Evolutionary conservation across 2,329 filamentous ascomycete species (phyloP).

Genomic region (Fusarium avenaceum): DNA sequence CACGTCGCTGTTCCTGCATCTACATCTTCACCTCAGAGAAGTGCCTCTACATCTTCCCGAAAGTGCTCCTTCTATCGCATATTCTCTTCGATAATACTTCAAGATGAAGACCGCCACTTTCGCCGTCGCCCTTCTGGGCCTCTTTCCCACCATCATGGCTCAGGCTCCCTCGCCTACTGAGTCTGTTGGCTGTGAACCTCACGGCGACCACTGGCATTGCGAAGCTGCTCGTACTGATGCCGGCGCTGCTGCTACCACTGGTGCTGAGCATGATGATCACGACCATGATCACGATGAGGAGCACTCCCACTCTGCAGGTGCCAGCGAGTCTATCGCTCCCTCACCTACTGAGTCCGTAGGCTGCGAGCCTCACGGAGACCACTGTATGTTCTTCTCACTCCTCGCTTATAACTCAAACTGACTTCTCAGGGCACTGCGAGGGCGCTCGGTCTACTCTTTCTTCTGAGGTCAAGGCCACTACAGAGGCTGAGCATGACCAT

Average conservation of each 20-base stretch:
- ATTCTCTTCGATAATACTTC: slow-evolving; percentile 8
- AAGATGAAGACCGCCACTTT: slow-evolving; percentile 47
- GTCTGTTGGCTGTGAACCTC: slow-evolving; percentile 45
- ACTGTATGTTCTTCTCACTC: slow-evolving; percentile 20
- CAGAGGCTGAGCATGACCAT: slow-evolving; percentile 12
- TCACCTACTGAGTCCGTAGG: slow-evolving; percentile 45
- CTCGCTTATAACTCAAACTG: neutral
- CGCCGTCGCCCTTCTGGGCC: slow-evolving; percentile 41
- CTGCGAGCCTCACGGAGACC: slow-evolving; percentile 43
- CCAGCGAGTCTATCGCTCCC: slow-evolving; percentile 20
- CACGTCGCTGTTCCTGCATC: slow-evolving; percentile 24
- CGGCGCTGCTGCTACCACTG: slow-evolving; percentile 25
- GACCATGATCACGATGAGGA: neutral
- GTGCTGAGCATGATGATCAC: slow-evolving; percentile 20
- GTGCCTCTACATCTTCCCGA: neutral
- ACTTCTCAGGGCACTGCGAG: slow-evolving; percentile 41
- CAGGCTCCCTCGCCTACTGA: slow-evolving; percentile 46
- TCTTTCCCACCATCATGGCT: slow-evolving; percentile 42
- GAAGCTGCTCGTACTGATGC: slow-evolving; percentile 40
- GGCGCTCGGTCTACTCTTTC: slow-evolving; percentile 29
- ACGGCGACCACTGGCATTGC: slow-evolving; percentile 46
- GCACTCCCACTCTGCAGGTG: slow-evolving; percentile 16
- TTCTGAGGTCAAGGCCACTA: slow-evolving; percentile 15
- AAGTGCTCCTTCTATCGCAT: neutral
- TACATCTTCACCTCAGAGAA: slow-evolving; percentile 10